A percentile compares a stretch with the other conserved stretches of the same genome.
These are phyloP conservation scores for Clonostachys rhizophaga DNA, from an alignment of 2,329 filamentous ascomycete genomes.

Conservation along the genomic window DNA sequence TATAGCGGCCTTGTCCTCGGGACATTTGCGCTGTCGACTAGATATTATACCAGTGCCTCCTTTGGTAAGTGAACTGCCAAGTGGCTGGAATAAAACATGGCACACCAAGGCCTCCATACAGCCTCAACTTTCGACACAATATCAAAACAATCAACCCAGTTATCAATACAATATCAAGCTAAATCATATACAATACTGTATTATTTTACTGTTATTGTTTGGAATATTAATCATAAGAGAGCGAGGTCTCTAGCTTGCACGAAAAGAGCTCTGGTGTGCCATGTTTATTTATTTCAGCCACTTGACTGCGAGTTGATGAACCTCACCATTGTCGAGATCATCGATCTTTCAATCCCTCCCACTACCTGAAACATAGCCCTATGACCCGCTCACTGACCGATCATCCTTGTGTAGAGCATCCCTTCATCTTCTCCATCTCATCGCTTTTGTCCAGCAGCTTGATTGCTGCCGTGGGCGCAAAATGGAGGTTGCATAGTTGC, in stretches of 20 bases:
- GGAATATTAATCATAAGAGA: too few relatives aligned
- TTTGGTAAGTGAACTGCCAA: background rate
- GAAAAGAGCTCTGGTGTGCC: too few relatives aligned
- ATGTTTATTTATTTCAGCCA: too few relatives aligned
- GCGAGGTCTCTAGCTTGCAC: too few relatives aligned
- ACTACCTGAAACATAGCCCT: background rate
- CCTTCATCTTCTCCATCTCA: constrained; percentile 1
- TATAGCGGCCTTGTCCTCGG: constrained; percentile 1
- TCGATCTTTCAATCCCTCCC: background rate
- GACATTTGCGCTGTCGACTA: background rate
- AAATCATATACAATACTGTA: too few relatives aligned
- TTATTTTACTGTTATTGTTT: too few relatives aligned
- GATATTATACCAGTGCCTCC: constrained; percentile 2
- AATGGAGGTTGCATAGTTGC: background rate
- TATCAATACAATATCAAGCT: too few relatives aligned
- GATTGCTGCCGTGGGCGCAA: background rate
- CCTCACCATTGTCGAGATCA: background rate
- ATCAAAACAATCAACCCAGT: too few relatives aligned
- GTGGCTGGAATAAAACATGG: too few relatives aligned
- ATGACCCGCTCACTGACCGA: background rate
- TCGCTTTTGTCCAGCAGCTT: background rate
- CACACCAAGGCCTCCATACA: too few relatives aligned
- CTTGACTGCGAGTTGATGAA: too few relatives aligned
- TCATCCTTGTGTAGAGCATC: background rate
- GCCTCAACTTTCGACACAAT: too few relatives aligned